Conservation (phyloP, 768 basidiomycete species). For the Tylopilus vinaceipallidus region DNA sequence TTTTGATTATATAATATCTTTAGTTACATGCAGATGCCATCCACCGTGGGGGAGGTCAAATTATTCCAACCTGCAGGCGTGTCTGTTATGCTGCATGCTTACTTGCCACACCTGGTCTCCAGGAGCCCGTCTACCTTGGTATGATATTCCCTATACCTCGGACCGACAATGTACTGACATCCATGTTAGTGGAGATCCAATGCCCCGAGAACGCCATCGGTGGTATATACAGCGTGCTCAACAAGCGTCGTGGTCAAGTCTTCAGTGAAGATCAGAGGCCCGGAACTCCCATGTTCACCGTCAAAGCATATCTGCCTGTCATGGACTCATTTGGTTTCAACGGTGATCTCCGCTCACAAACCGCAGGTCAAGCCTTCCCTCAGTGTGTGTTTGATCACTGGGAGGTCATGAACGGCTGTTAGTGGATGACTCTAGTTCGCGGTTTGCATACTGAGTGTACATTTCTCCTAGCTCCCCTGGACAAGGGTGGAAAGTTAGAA, state of each 20-base stretch:
- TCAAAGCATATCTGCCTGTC: conserved; percentile 95
- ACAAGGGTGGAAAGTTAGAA: conserved; percentile 91
- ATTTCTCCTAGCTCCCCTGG: conserved; percentile 55
- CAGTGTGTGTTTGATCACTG: conserved; percentile 93
- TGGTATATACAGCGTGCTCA: conserved; percentile 92
- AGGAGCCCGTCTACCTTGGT: conserved; percentile 96
- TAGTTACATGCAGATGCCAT: conserved; percentile 98
- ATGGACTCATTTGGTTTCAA: conserved; percentile 97
- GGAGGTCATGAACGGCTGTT: conserved; percentile 81
- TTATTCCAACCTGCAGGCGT: conserved; percentile 96
- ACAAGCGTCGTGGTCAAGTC: conserved; percentile 97
- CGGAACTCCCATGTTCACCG: conserved; percentile 99
- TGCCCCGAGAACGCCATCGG: conserved; percentile 97
- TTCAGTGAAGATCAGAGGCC: conserved; percentile 96
- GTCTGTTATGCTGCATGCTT: conserved; percentile 95
- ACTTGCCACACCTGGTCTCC: conserved; percentile 86
- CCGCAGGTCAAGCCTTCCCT: conserved; percentile 97
- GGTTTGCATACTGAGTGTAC: conserved; percentile 1
- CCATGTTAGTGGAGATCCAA: conserved; percentile 83
- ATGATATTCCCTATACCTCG: conserved; percentile 14
- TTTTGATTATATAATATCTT: not conserved
- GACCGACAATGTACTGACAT: conserved; percentile 11
- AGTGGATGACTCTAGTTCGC: conserved; percentile 29
- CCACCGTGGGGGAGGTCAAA: conserved; percentile 98
- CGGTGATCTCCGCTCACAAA: conserved; percentile 88